Evolutionary conservation across 805 yeast genomes (phyloP), one percentile per base, ranked within the genome.

Genomic region (Torulaspora delbrueckii): DNA sequence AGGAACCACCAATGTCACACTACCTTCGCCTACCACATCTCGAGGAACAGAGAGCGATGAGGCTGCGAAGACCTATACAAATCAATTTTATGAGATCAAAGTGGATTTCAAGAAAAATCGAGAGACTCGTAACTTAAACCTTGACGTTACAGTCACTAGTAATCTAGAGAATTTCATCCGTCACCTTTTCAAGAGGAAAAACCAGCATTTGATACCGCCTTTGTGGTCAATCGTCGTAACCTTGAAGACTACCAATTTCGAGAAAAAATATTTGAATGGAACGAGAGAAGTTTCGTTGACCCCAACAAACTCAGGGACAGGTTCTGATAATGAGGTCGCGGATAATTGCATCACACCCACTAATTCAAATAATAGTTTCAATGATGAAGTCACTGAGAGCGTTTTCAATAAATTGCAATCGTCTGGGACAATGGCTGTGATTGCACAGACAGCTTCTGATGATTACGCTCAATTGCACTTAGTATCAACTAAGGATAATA

Each of bases 161-260:
- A 64, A 64, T 40, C 27, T 64, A 35, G 65, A 64, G 47, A 64
- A 58, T 35, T 64, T 63, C 34, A 61, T 64, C 36, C 52, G 56
- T 35, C 59, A 55, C 34, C 46, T 64, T 25, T 64, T 63, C 36
- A 58, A 54, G 25, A 52, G 59, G 46, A 59, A 55, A 32, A 60
- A 55, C 36, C 58, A 54, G 32, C 58, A 53, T 40, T 34, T 56
- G 23, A 53, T 62, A 19, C 79, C 79, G 50, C 82, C 82, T 2
- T 47, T 78, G 3, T 78, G 83, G 83, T 65, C 78, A 0, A 68
- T 77, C 37, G 58, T 78, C 0, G 72, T 76, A 22, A 78, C 81
- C 1, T 63, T 75, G 8, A 73, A 71, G 52, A 73, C 80, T 1
- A 76, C 78, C 72, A 68, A 51, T 57, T 67, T 27, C 60, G 76